phyloP scores from a whole-genome alignment of 441 rosid species.

The Adansonia gregorii region DNA sequence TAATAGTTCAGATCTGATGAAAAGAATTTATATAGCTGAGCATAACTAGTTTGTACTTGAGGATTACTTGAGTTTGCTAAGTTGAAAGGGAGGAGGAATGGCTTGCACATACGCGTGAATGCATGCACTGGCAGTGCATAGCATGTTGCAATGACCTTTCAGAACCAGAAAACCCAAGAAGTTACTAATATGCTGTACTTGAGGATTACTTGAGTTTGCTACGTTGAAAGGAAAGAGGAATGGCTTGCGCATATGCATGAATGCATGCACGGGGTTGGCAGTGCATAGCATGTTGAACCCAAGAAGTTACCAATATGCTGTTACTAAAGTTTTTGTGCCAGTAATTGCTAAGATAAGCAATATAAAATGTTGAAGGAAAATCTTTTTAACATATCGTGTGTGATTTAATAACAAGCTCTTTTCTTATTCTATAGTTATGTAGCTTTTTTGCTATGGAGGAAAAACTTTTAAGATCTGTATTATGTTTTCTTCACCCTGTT shows the following conservation, averaged over 20 bases:
- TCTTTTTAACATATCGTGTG: neutral
- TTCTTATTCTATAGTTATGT: neutral
- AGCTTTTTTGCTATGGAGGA: neutral
- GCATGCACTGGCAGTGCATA: neutral
- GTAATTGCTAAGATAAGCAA: slow-evolving; percentile 2
- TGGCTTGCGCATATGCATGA: neutral
- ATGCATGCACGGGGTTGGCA: neutral
- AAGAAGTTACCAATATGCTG: neutral
- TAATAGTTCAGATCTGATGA: neutral
- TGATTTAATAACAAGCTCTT: neutral
- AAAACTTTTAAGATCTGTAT: slow-evolving; percentile 8
- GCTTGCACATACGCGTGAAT: neutral
- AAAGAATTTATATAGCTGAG: neutral
- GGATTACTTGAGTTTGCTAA: neutral
- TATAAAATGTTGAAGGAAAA: neutral
- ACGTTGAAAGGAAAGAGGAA: slow-evolving; percentile 1
- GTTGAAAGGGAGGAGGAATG: slow-evolving; percentile 8
- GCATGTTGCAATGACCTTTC: slow-evolving; percentile 19
- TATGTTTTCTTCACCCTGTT: neutral
- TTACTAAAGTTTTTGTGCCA: neutral
- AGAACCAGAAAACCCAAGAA: neutral
- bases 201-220: neutral
- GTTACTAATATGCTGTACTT: neutral
- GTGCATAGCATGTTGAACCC: neutral
- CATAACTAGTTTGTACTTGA: neutral